Evolutionary conservation across 1,284 basidiomycete genomes (phyloP).

Genomic region (Irpex lacteus): DNA sequence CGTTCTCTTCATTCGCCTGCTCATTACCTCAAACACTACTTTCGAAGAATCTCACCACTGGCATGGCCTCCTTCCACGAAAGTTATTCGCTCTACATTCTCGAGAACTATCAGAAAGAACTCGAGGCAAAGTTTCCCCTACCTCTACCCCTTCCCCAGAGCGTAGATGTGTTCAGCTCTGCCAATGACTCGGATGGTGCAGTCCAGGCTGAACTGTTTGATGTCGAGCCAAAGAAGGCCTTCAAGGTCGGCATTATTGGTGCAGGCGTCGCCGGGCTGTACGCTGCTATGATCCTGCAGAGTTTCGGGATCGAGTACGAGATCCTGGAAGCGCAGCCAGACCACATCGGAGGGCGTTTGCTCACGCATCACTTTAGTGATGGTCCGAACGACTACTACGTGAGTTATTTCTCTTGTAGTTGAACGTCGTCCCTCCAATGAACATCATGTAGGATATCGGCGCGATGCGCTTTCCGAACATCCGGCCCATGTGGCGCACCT

Average conservation of each 20-base stretch:
- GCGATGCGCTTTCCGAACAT: conserved; percentile 27
- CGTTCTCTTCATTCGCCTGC: too few species aligned
- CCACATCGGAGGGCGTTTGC: conserved; percentile 33
- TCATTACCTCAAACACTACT: too few species aligned
- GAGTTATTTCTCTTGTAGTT: neutral
- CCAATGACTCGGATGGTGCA: too few species aligned
- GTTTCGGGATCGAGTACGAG: conserved; percentile 20
- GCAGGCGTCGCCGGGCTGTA: conserved; percentile 8
- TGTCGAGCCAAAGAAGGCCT: too few species aligned
- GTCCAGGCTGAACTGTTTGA: too few species aligned
- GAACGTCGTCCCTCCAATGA: too few species aligned
- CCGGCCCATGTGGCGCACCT: conserved; percentile 29
- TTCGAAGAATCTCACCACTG: too few species aligned
- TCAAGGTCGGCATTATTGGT: conserved; percentile 6
- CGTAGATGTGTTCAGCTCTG: too few species aligned
- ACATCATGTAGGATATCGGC: neutral
- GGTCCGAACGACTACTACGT: conserved; percentile 4
- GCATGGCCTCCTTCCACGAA: neutral
- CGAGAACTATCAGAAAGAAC: neutral
- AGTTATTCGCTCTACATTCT: neutral
- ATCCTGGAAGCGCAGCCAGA: conserved; percentile 9
- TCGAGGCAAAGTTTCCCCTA: too few species aligned
- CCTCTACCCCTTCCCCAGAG: too few species aligned
- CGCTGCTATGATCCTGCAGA: conserved; percentile 11
- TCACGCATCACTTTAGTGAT: conserved; percentile 25